Conservation (phyloP, 176 grass and related monocot species). For the Hsuehochloa calcarea region DNA sequence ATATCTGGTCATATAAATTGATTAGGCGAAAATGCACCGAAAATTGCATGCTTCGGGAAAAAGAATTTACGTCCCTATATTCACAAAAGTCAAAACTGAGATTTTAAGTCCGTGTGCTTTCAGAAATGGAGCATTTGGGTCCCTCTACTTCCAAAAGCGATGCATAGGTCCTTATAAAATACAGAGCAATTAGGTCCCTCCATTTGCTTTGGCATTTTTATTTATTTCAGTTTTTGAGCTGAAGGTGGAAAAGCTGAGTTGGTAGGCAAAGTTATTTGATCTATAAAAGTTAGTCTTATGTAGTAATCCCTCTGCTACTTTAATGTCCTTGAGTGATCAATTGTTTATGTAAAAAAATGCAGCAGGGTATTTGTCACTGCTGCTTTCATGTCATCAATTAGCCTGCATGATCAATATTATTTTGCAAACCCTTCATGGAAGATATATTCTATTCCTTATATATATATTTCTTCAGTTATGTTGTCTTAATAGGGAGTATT, state of each 20-base stretch:
- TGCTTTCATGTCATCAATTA: background rate
- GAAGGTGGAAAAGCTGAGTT: background rate
- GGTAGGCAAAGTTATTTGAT: background rate
- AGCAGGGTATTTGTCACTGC: too few species aligned
- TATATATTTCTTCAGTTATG: background rate
- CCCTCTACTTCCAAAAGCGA: background rate
- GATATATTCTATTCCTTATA: background rate
- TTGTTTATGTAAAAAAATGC: too few species aligned
- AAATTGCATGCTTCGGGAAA: background rate
- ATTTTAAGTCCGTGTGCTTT: background rate
- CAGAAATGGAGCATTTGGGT: background rate
- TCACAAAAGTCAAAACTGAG: background rate
- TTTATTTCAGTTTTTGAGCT: background rate
- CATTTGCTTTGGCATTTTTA: slow-evolving; percentile 14
- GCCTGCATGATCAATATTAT: background rate
- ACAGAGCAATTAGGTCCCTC: background rate
- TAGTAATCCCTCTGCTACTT: background rate
- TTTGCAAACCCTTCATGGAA: background rate
- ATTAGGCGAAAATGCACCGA: background rate
- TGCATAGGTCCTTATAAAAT: background rate
- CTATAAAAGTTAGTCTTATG: background rate
- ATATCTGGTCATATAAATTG: background rate
- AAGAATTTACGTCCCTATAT: background rate
- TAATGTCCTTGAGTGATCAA: background rate
- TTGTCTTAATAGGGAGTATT: background rate